Evolutionary conservation across 352 stramenopile genomes (phyloP), one percentile per base, ranked within the genome.

Genomic region (Thalassiosira livingstoniorum): DNA sequence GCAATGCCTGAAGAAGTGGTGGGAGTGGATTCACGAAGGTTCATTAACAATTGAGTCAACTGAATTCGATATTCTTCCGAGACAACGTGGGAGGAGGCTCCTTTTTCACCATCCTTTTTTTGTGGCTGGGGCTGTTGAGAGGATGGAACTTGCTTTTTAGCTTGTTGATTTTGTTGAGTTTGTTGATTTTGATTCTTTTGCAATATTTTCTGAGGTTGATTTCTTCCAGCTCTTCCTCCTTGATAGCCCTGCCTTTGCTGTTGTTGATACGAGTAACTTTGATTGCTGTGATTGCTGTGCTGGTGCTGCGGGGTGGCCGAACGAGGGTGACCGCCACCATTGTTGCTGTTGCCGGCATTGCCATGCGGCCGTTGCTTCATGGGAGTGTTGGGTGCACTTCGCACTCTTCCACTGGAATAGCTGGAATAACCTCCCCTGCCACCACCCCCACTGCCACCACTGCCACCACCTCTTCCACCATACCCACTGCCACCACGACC

Each of bases 61-160:
- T 82, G 55, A 47, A 94, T 94, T 7, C 86, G 75, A 63, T 82
- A 78, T 25, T 66, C 53, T 80, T 94, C 89, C 13, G 79, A 84
- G 4, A 94, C 84, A 3, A 85, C 87, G 51, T 90, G 85, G 13
- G 87, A 63, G 15, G 77, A 80, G 13, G 89, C 89, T 43, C 89
- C 89, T 45, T 84, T 86, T 55, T 92, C 77, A 39, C 89, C 89
- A 64, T 92, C 91, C 42, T 77, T 77, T 71, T 88, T 88, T 0
- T n/a, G 27, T n/a, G 72, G 62, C 57, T 47, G 54, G 15, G 58
- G 55, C 23, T 7, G 42, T 27, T 35, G 34, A 42, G 63, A 77
- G 67, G 51, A 34, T 61, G 57, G n/a, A n/a, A n/a, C n/a, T n/a
- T n/a, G n/a, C n/a, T n/a, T n/a, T n/a, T n/a, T n/a, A n/a, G n/a